These are phyloP conservation scores for Cyclotella cryptica DNA, from an alignment of 108 stramenopile genomes.

Conservation along the genomic window DNA sequence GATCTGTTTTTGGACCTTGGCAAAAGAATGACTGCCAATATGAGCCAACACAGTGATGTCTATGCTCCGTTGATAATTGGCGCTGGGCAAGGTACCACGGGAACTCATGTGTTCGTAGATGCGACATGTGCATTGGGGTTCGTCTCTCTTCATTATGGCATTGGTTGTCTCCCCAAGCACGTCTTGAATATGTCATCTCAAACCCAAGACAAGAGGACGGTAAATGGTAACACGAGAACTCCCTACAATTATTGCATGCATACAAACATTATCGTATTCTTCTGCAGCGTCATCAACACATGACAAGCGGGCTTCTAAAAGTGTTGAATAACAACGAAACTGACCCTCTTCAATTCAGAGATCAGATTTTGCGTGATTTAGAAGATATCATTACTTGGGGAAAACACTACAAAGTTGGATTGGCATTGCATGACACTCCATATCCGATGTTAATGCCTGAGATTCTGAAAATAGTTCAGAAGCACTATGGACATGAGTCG, in stretches of 20 bases:
- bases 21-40: neutral
- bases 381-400: slow-evolving; percentile 41
- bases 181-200: neutral
- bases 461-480: slow-evolving; percentile 31
- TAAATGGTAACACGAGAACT: neutral
- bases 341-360: slow-evolving; percentile 12
- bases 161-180: slow-evolving; percentile 33
- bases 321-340: slow-evolving; percentile 15
- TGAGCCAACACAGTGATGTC: neutral
- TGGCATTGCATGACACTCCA: slow-evolving; percentile 39
- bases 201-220: neutral
- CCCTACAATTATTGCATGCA: neutral
- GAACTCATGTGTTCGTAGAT: slow-evolving; percentile 37
- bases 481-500: slow-evolving; percentile 17
- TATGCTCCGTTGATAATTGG: slow-evolving; percentile 43
- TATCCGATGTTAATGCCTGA: slow-evolving; percentile 42
- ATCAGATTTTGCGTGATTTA: slow-evolving; percentile 15
- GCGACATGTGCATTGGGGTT: slow-evolving; percentile 37
- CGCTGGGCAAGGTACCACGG: slow-evolving; percentile 48
- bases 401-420: slow-evolving; percentile 22
- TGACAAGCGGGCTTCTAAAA: slow-evolving; percentile 11
- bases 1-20: neutral
- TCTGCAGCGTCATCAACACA: slow-evolving; percentile 10
- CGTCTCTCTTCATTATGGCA: slow-evolving; percentile 30
- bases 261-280: slow-evolving; percentile 10